A percentile compares a stretch with the other conserved stretches of the same genome.
Evolutionary conservation across 495 filamentous ascomycete species (phyloP).

Genomic region (Xylaria sp.): DNA sequence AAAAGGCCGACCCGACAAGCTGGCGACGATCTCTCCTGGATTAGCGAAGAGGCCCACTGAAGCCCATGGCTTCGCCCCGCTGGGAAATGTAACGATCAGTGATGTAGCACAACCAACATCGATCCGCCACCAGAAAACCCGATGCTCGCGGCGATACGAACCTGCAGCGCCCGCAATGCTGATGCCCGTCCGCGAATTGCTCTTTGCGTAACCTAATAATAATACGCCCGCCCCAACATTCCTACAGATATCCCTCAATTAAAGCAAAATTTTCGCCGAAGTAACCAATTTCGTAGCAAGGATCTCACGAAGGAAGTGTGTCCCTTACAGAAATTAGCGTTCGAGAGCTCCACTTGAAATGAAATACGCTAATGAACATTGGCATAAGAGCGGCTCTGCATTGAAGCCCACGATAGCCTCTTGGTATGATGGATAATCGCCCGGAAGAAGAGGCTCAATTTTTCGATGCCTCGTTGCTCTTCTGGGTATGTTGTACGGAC

Average conservation of each 20-base stretch:
- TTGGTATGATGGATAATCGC: not conserved
- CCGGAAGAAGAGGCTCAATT: slow-evolving; percentile 4
- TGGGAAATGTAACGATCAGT: slow-evolving; percentile 1
- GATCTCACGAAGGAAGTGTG: not conserved
- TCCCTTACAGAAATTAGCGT: not conserved
- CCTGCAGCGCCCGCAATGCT: slow-evolving; percentile 16
- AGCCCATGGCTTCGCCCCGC: slow-evolving; percentile 15
- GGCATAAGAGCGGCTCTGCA: not conserved
- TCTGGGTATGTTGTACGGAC: not conserved
- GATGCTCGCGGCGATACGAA: slow-evolving; percentile 6
- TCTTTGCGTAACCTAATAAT: slow-evolving; percentile 2
- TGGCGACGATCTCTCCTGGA: slow-evolving; percentile 23
- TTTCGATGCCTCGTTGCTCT: not conserved
- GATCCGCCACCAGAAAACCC: slow-evolving; percentile 25
- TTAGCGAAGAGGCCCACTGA: slow-evolving; percentile 11
- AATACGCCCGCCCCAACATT: not conserved
- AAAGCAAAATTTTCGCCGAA: not conserved
- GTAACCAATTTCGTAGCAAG: not conserved
- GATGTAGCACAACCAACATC: slow-evolving; percentile 6
- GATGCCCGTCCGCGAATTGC: slow-evolving; percentile 14
- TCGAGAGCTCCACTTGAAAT: not conserved
- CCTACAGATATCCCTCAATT: slow-evolving; percentile 8
- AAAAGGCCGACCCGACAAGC: slow-evolving; percentile 8
- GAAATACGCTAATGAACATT: not conserved
- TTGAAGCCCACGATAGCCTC: slow-evolving; percentile 9